Evolutionary conservation across 2,329 filamentous ascomycete species (phyloP), one percentile per base, ranked within the genome.

Genomic region (Ceratocystis eucalypticola): DNA sequence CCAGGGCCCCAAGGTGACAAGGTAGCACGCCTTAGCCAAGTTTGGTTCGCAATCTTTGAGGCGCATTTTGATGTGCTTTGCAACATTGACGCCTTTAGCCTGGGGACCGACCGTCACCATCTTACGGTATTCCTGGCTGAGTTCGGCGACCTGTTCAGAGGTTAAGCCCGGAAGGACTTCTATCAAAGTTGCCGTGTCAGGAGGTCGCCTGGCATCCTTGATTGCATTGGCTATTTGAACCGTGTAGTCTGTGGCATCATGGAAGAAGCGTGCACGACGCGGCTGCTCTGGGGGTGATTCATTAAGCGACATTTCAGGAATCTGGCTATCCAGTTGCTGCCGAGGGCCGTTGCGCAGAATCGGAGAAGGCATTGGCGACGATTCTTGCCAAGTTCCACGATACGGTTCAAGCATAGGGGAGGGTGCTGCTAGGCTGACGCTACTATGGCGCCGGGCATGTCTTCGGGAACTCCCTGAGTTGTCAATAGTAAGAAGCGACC

Each of bases 391-490:
- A 0, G 92, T 96, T 48, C 93, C 93, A 69, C 87, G 88, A 76
- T 97, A 97, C 0, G 94, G 87, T 76, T 97, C 93, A 1, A 96
- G 83, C 62, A 97, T 80, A 0, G 93, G 94, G 69, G 91, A 96
- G 0, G 84, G 84, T 0, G 91, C 90, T 22, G 74, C 74, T n/a
- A 68, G 28, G 6, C 48, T 50, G 4, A 68, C 66, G 44, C 64
- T 68, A 61, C 66, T 68, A 70, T 77, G 75, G n/a, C 77, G 76
- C 5, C 77, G 57, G 28, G 25, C 33, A 33, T 59, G 55, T 37
- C 55, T n/a, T 57, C 64, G 64, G n/a, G 28, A 55, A 20, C 64
- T 48, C 22, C 22, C 37, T 44, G 61, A 62, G 12, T 46, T 20
- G 69, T 77, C 77, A 55, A 85, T 80, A 1, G 76, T 78, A 46